Conservation (phyloP, 2,329 filamentous ascomycete species). For the Fusarium sp. region DNA sequence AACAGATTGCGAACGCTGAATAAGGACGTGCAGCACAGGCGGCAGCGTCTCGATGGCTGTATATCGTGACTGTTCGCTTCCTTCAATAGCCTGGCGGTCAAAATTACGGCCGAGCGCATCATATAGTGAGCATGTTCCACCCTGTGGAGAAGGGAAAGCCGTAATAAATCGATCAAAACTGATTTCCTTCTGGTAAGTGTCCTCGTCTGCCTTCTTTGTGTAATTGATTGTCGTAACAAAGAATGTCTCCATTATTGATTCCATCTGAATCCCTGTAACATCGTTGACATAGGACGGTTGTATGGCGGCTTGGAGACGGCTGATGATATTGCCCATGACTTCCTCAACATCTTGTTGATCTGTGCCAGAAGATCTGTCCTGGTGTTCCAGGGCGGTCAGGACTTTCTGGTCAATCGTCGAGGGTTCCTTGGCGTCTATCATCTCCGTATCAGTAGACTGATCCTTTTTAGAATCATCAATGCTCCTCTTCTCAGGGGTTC, state of each 20-base stretch:
- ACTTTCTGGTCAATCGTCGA: constrained; percentile 60
- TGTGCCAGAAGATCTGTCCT: constrained; percentile 61
- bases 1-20: constrained; percentile 83
- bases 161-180: constrained; percentile 72
- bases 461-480: background rate
- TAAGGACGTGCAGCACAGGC: constrained; percentile 87
- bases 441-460: constrained; percentile 40
- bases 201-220: constrained; percentile 63
- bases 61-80: constrained; percentile 71
- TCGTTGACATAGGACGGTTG: constrained; percentile 71
- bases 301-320: constrained; percentile 90
- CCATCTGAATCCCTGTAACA: constrained; percentile 78
- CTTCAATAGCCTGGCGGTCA: constrained; percentile 79
- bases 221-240: constrained; percentile 72
- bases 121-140: constrained; percentile 73
- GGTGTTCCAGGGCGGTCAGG: constrained; percentile 58
- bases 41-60: constrained; percentile 81
- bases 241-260: constrained; percentile 79
- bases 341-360: constrained; percentile 96
- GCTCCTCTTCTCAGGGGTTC: constrained; percentile 12
- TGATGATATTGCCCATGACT: constrained; percentile 91
- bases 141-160: constrained; percentile 65
- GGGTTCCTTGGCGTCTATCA: constrained; percentile 48
- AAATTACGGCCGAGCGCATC: constrained; percentile 87
- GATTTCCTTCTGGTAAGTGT: constrained; percentile 56